Evolutionary conservation across 352 stramenopile genomes (phyloP), one percentile per base, ranked within the genome.

Genomic region (Pythium periplocum): DNA sequence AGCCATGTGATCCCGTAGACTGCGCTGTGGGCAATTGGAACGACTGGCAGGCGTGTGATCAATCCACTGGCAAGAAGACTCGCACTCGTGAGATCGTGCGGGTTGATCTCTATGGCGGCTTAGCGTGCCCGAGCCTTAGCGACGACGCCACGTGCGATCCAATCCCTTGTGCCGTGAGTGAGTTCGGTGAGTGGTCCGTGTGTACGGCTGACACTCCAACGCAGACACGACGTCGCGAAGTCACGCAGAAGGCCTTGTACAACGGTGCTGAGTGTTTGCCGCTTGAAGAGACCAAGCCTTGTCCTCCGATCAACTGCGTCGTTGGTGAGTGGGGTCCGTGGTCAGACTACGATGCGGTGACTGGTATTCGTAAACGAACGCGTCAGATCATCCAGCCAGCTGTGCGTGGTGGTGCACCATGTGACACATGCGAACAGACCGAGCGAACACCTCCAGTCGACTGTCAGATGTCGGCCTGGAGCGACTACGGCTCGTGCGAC

Each of bases 401-500:
- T 0, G 61, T 88, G 36, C 73, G 73, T 33, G 65, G 69, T n/a
- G 77, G 77, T 6, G 49, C 60, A 6, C 41, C 53, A 3, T 88
- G 77, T 10, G 73, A 69, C 0, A 41, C 45, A 2, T 65, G 63
- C 2, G 63, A 61, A 1, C 55, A 79, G 11, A 68, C 43, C 0
- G 70, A 88, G 41, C 57, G 49, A n/a, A 58, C 69, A 1, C 38
- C 62, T 0, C 75, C 72, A 0, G 61, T 86, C 2, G 76, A 87
- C 61, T 90, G 79, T 42, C 57, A 65, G 26, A 39, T 82, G 4
- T 66, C 68, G 6, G 49, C 62, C 17, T 90, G 79, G 79, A 75
- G 34, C 35, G 62, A 58, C 38, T 86, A 75, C 43, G 62, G 59
- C 3, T 46, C 59, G 2, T 86, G 78, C 35, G 66, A 85, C 40